These are phyloP conservation scores for Tricholoma bakamatsutake DNA, from an alignment of 768 basidiomycete species.

Conservation along the genomic window DNA sequence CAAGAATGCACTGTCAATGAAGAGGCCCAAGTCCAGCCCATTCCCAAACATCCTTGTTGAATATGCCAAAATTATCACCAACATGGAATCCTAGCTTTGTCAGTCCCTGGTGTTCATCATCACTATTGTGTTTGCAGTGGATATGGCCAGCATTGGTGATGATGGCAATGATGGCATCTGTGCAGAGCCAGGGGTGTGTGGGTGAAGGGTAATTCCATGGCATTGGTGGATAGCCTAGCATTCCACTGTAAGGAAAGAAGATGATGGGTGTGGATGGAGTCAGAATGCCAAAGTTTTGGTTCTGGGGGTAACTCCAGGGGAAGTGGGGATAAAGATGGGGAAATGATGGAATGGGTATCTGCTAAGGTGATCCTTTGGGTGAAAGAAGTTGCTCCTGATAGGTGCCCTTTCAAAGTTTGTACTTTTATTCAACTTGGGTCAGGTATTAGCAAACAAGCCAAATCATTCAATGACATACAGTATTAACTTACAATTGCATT, in stretches of 20 bases:
- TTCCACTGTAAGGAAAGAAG: background rate
- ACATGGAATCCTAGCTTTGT: conserved; percentile 8
- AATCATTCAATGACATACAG: background rate
- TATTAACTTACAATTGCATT: no score
- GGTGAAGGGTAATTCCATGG: background rate
- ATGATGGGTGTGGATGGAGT: background rate
- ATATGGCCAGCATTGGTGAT: background rate
- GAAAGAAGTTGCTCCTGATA: background rate
- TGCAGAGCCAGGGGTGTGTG: background rate
- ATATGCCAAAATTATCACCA: conserved; percentile 2
- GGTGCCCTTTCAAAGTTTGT: background rate
- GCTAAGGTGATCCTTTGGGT: background rate
- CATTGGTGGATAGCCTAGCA: background rate
- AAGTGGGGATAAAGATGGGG: background rate
- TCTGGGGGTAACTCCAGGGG: background rate
- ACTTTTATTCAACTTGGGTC: background rate
- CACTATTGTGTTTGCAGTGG: background rate
- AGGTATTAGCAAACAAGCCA: background rate
- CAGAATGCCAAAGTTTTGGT: background rate
- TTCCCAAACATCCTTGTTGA: conserved; percentile 4
- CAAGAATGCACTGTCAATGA: no score
- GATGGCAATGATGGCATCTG: background rate
- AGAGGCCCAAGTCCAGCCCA: conserved; percentile 10
- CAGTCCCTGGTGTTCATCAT: conserved; percentile 5
- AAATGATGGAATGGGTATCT: background rate